Percentiles rank a stretch among this genome's conserved stretches.
phyloP scores from a whole-genome alignment of 257 asterid genomes.

The Coffea eugenioides region DNA sequence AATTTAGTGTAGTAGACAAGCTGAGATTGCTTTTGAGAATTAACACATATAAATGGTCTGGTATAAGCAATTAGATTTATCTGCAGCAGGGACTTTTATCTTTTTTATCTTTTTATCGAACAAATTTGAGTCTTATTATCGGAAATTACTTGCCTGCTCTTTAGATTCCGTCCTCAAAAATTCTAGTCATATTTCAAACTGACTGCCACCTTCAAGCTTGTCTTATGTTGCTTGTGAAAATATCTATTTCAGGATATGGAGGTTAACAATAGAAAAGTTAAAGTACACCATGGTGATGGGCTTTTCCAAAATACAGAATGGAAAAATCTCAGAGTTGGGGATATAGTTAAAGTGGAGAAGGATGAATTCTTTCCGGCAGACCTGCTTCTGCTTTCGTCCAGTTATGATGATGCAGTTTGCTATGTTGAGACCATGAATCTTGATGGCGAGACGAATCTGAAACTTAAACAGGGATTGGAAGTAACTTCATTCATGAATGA shows the following conservation, averaged over 20 bases:
- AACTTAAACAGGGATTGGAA: slow-evolving; percentile 78
- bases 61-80: neutral
- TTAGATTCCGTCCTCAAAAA: neutral
- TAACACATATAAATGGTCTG: neutral
- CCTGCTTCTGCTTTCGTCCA: slow-evolving; percentile 73
- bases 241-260: slow-evolving; percentile 62
- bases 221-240: neutral
- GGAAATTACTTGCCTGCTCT: neutral
- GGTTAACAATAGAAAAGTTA: slow-evolving; percentile 70
- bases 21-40: neutral
- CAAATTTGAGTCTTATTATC: neutral
- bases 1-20: neutral
- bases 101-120: neutral
- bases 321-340: slow-evolving; percentile 79
- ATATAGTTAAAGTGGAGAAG: slow-evolving; percentile 77
- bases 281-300: slow-evolving; percentile 69
- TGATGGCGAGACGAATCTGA: slow-evolving; percentile 90
- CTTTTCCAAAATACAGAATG: slow-evolving; percentile 56
- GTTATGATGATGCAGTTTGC: slow-evolving; percentile 81
- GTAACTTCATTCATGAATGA: slow-evolving; percentile 52
- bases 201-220: neutral
- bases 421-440: slow-evolving; percentile 97
- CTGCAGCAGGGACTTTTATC: neutral
- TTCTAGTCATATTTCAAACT: neutral
- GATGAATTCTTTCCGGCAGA: slow-evolving; percentile 94